phyloP scores from a whole-genome alignment of 2,329 filamentous ascomycete species.

The Orbilia javanica region DNA sequence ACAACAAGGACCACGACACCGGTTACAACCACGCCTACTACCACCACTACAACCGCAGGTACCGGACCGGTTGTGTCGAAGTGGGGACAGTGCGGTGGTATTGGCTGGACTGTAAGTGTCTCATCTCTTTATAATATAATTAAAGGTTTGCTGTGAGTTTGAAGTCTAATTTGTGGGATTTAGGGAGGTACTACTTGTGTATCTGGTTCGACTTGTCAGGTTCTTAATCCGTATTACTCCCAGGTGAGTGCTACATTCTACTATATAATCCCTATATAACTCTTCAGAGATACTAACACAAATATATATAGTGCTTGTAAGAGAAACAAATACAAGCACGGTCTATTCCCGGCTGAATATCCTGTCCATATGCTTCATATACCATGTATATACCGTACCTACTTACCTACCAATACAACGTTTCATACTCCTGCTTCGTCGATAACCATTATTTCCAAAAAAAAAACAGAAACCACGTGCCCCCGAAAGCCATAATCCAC shows the following conservation, averaged over 20 bases:
- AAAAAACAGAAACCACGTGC: no score
- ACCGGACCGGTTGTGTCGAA: slow-evolving; percentile 16
- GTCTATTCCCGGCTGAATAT: background rate
- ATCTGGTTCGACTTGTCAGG: slow-evolving; percentile 48
- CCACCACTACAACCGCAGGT: slow-evolving; percentile 27
- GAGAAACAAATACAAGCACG: no score
- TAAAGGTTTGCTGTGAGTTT: no score
- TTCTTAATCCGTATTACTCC: slow-evolving; percentile 57
- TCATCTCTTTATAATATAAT: background rate
- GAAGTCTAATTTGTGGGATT: background rate
- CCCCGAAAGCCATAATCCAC: no score
- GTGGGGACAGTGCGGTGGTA: slow-evolving; percentile 59
- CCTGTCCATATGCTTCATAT: background rate
- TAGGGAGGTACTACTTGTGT: slow-evolving; percentile 42
- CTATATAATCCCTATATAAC: no score
- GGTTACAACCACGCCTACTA: slow-evolving; percentile 19
- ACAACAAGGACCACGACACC: background rate
- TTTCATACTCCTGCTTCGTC: no score
- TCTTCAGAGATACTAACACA: no score
- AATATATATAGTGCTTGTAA: background rate
- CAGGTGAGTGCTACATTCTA: slow-evolving; percentile 34
- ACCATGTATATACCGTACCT: no score
- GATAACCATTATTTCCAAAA: no score
- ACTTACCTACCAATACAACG: no score
- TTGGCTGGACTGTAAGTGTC: slow-evolving; percentile 54